A percentile compares a stretch with the other conserved stretches of the same genome.
phyloP scores from a whole-genome alignment of 2,329 filamentous ascomycete species.

The Calonectria pauciramosa region DNA sequence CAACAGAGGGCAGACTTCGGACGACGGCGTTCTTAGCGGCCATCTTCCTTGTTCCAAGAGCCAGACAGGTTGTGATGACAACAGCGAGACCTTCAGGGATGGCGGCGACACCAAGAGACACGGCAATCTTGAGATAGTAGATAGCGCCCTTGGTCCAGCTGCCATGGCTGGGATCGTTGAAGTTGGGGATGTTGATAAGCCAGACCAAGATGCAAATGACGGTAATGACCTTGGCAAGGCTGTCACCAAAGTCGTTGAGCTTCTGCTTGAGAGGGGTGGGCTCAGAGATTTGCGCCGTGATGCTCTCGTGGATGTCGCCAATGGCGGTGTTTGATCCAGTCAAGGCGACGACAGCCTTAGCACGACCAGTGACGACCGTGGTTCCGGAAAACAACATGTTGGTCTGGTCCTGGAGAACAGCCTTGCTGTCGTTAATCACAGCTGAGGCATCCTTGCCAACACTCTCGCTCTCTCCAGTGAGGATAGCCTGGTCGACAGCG shows the following conservation, averaged over 20 bases:
- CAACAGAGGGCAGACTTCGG: slow-evolving; percentile 94
- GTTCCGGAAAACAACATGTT: slow-evolving; percentile 99
- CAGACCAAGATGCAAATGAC: slow-evolving; percentile 96
- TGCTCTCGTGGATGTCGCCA: slow-evolving; percentile 98
- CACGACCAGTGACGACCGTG: slow-evolving; percentile 94
- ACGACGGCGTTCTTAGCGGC: slow-evolving; percentile 98
- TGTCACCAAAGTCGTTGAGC: slow-evolving; percentile 97
- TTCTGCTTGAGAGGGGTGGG: slow-evolving; percentile 98
- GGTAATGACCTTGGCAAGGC: slow-evolving; percentile 96
- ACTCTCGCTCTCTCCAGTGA: slow-evolving; percentile 98
- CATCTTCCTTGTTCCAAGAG: slow-evolving; percentile 98
- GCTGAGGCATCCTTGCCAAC: slow-evolving; percentile 84
- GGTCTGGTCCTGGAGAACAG: slow-evolving; percentile 96
- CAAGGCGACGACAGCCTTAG: slow-evolving; percentile 89
- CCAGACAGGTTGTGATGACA: slow-evolving; percentile 98
- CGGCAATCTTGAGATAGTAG: slow-evolving; percentile 99
- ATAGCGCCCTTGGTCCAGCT: slow-evolving; percentile 97
- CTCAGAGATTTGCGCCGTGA: slow-evolving; percentile 96
- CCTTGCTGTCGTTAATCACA: slow-evolving; percentile 80
- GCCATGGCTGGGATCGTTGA: slow-evolving; percentile 93
- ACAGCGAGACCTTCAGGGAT: slow-evolving; percentile 98
- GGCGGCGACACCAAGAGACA: slow-evolving; percentile 96
- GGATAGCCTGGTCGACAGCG: slow-evolving; percentile 93
- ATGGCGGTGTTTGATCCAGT: slow-evolving; percentile 94
- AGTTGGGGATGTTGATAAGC: slow-evolving; percentile 98